These are phyloP conservation scores for Halophytophthora batemanensis DNA, from an alignment of 352 stramenopile genomes.

Conservation along the genomic window DNA sequence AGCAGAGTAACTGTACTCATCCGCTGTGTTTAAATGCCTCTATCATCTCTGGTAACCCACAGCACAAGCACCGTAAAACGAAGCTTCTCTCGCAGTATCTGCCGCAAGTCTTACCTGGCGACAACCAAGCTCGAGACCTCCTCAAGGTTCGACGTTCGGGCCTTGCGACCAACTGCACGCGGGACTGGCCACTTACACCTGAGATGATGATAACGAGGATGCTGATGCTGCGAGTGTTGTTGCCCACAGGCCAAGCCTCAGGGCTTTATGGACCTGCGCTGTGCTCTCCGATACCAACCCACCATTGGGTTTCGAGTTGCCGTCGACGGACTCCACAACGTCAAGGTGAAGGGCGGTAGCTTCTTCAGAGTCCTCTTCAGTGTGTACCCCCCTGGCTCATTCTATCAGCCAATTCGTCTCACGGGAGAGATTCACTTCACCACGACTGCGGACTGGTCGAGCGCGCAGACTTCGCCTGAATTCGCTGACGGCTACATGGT, in stretches of 20 bases:
- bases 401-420: conserved; percentile 58
- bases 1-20: neutral
- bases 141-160: conserved; percentile 23
- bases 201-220: too few relatives aligned
- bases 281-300: conserved; percentile 48
- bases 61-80: conserved; percentile 21
- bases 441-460: conserved; percentile 59
- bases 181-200: too few relatives aligned
- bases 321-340: conserved; percentile 63
- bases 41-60: neutral
- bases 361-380: conserved; percentile 65
- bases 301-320: conserved; percentile 64
- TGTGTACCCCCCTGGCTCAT: conserved; percentile 46
- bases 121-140: conserved; percentile 15
- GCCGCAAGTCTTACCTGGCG: conserved; percentile 17
- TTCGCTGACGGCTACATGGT: conserved; percentile 65
- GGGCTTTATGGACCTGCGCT: conserved; percentile 39
- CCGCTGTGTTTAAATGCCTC: neutral
- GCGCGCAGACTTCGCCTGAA: conserved; percentile 44
- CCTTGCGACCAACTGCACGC: neutral
- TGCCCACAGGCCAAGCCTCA: conserved; percentile 37
- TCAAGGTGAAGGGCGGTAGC: conserved; percentile 39
- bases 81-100: conserved; percentile 24
- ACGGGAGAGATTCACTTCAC: conserved; percentile 59
- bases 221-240: neutral